Conservation (phyloP, 2,329 filamentous ascomycete genomes). For the Claviceps arundinis region DNA sequence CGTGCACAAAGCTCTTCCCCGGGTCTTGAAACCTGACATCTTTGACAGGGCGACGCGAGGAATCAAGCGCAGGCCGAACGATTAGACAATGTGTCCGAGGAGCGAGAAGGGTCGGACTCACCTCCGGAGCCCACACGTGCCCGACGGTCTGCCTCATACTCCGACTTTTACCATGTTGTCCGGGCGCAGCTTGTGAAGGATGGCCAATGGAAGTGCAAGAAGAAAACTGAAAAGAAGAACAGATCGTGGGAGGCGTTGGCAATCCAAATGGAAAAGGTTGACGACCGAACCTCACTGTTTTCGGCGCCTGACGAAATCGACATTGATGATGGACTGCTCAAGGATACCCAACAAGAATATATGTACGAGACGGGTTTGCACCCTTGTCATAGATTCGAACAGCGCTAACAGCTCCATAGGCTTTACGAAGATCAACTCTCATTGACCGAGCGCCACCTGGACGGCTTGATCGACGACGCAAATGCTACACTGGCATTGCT, state of each 20-base stretch:
- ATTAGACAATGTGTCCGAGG: constrained; percentile 46
- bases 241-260: constrained; percentile 38
- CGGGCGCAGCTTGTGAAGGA: constrained; percentile 43
- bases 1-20: neutral
- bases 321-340: constrained; percentile 55
- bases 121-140: constrained; percentile 54
- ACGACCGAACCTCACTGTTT: constrained; percentile 12
- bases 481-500: constrained; percentile 63
- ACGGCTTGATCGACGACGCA: constrained; percentile 64
- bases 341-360: constrained; percentile 77
- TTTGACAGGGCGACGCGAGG: constrained; percentile 38
- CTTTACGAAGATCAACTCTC: constrained; percentile 71
- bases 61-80: constrained; percentile 36
- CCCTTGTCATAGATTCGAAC: neutral
- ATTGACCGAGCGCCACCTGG: constrained; percentile 70
- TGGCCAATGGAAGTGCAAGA: constrained; percentile 24
- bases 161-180: constrained; percentile 57
- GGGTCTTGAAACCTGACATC: constrained; percentile 11
- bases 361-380: constrained; percentile 39
- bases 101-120: constrained; percentile 37
- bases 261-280: constrained; percentile 2
- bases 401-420: constrained; percentile 28
- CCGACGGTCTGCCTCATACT: constrained; percentile 60
- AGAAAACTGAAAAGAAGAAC: constrained; percentile 22
- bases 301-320: constrained; percentile 10